These are phyloP conservation scores for Aethionema arabicum DNA, from an alignment of 345 rosid genomes.

Conservation along the genomic window DNA sequence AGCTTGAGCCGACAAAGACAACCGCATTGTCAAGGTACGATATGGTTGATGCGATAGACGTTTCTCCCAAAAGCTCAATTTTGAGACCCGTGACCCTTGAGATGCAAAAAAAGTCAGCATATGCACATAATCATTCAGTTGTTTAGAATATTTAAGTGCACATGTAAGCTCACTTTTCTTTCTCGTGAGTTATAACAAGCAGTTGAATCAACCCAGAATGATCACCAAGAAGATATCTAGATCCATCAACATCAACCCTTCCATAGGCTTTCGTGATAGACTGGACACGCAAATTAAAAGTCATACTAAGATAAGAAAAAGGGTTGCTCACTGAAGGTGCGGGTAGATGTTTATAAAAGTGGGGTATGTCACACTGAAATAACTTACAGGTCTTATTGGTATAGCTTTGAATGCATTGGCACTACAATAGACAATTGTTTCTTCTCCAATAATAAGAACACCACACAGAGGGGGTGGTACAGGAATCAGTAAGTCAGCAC, in stretches of 20 bases:
- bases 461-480: conserved; percentile 98
- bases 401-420: conserved; percentile 92
- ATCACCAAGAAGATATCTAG: conserved; percentile 97
- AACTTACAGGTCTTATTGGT: conserved; percentile 83
- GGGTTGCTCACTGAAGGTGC: background rate
- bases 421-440: conserved; percentile 91
- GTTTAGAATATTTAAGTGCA: conserved; percentile 5
- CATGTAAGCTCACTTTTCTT: conserved; percentile 72
- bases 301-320: conserved; percentile 16
- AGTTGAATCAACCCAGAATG: conserved; percentile 89
- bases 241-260: conserved; percentile 97
- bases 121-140: conserved; percentile 3
- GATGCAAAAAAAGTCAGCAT: conserved; percentile 27
- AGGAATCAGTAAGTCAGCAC: conserved; percentile 89
- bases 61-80: conserved; percentile 95
- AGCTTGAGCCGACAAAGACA: conserved; percentile 95
- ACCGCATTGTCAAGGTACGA: conserved; percentile 96
- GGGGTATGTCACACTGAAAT: conserved; percentile 14
- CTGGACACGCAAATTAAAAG: conserved; percentile 40
- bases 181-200: conserved; percentile 96
- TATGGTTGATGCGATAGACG: conserved; percentile 90
- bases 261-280: conserved; percentile 96
- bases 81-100: conserved; percentile 91
- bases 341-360: conserved; percentile 10
- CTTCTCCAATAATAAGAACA: conserved; percentile 96